Percentiles rank a stretch among this genome's conserved stretches.
Conservation (phyloP, 805 yeast species). For the Wickerhamiella hasegawae region DNA sequence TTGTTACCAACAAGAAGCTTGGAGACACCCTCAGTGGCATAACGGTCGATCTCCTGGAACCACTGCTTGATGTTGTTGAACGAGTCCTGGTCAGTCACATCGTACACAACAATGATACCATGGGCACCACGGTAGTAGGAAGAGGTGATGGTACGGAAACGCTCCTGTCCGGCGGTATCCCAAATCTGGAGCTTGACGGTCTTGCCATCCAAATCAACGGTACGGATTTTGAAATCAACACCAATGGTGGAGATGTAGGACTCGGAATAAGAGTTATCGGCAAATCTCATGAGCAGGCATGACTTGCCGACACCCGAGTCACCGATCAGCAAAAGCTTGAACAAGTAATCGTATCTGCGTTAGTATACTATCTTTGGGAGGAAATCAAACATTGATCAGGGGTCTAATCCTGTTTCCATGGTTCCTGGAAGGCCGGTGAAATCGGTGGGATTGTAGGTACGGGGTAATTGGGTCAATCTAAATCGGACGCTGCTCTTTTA, state of each 20-base stretch:
- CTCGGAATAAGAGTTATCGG: conserved; percentile 93
- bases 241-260: conserved; percentile 96
- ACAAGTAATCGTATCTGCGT: conserved; percentile 86
- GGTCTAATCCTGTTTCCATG: too few relatives aligned
- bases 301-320: conserved; percentile 56
- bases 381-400: too few relatives aligned
- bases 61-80: conserved; percentile 95
- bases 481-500: too few relatives aligned
- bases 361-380: conserved; percentile 6
- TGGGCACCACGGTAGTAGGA: conserved; percentile 98
- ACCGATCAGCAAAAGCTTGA: conserved; percentile 85
- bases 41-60: conserved; percentile 96
- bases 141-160: conserved; percentile 93
- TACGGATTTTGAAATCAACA: conserved; percentile 93
- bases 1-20: conserved; percentile 92
- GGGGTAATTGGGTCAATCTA: too few relatives aligned
- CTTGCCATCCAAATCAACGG: conserved; percentile 84
- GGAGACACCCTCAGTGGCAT: conserved; percentile 95
- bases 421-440: background rate
- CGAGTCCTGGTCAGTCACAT: conserved; percentile 77
- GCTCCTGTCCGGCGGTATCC: conserved; percentile 99
- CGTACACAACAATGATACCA: conserved; percentile 95
- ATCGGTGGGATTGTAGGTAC: background rate
- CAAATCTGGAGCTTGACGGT: conserved; percentile 89
- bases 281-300: conserved; percentile 79